Percentiles rank a stretch among this genome's conserved stretches.
These are phyloP conservation scores for Talaromyces stipitatus DNA, from an alignment of 495 filamentous ascomycete genomes.

Conservation along the genomic window DNA sequence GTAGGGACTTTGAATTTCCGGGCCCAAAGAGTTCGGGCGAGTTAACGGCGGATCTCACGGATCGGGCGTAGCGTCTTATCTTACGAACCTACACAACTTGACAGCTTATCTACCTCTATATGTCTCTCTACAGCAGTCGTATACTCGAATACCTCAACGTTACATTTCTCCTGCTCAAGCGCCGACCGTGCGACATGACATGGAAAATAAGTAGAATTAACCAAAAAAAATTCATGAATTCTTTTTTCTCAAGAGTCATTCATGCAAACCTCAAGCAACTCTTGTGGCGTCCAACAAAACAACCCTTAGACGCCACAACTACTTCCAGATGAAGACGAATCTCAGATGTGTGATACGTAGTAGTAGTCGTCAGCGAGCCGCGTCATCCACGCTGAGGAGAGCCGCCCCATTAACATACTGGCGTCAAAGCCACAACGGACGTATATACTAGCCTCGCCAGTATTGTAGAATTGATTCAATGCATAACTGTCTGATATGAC, in stretches of 20 bases:
- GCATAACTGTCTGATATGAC: background rate
- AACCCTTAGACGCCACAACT: too few species aligned
- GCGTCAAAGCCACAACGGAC: background rate
- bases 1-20: background rate
- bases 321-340: background rate
- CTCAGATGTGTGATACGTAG: background rate
- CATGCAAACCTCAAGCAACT: too few species aligned
- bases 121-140: background rate
- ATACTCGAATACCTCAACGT: background rate
- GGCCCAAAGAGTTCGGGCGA: background rate
- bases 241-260: too few species aligned
- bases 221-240: too few species aligned
- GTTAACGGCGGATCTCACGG: background rate
- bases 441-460: background rate
- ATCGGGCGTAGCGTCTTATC: background rate
- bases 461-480: background rate
- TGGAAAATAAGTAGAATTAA: background rate
- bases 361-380: constrained; percentile 1
- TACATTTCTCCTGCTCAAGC: background rate
- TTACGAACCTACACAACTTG: background rate
- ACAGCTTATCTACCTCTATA: background rate
- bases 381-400: background rate
- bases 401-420: background rate
- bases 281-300: too few species aligned
- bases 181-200: background rate